Base-by-base conservation (phyloP, 495 filamentous ascomycete species). In the Rostrohypoxylon terebratum region DNA sequence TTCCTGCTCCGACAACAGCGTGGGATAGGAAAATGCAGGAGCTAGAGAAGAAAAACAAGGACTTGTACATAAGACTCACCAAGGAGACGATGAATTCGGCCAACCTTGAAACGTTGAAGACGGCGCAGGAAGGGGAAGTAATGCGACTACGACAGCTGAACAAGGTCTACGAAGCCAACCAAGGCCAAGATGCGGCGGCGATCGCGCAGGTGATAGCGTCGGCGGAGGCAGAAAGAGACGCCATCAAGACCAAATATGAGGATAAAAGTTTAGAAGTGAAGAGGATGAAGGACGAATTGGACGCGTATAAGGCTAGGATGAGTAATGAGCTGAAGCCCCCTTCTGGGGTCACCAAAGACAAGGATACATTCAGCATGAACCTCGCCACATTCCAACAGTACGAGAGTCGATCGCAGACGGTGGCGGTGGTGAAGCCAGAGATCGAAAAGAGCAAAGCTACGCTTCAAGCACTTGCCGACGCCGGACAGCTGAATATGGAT, bases 401-500 rank as follows among this genome's bases (percentile, higher is more conserved):
- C 40, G 20, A 48, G 28, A 40, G n/a, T 16, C 60, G 71, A 6
- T 66, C 55, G n/a, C 0, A 3, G 23, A 62, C 51, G n/a, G 38
- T 74, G 9, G 10, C 23, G 8, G 10, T 7, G 9, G 71, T 51
- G 20, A 69, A 69, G 62, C n/a, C 5, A n/a, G 31, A 42, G 1
- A 53, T 69, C 25, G 55, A 28, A 18, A 66, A 21, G 31, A 16
- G 23, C 21, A 84, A 84, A 59, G 79, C 75, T 33, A 77, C 83
- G 10, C 73, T 85, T 0, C 83, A 81, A 64, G 53, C 76, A 3
- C 70, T 81, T 25, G 78, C 73, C 28, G 80, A 72, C 62, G 78
- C 80, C 48, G 80, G 80, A 47, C 71, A 63, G 8, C 2, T 74
- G 9, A 23, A 59, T 23, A 14, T 28, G 11, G 7, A 1, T 0